Base-by-base conservation (phyloP, 257 asterid species). In the Datura wrightii region DNA sequence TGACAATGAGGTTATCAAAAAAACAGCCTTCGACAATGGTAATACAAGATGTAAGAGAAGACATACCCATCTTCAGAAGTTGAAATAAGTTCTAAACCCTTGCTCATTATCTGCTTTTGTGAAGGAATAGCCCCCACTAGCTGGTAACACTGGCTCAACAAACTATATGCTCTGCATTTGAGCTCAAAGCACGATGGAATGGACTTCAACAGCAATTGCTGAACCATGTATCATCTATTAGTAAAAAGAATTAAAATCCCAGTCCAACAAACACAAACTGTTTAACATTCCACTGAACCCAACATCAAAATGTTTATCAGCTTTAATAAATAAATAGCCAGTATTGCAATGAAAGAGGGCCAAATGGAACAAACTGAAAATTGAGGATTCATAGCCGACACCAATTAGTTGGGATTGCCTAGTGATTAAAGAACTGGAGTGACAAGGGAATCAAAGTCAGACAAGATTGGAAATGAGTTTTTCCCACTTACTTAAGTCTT, bases 151-250 rank as follows among this genome's bases (percentile, higher is more conserved):
- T 97, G 99, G 88, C 97, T 92, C 95, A 97, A 92, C 83, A 97
- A 89, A 91, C 97, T 94, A 87, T 91, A 97, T 48, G 99, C 92
- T 91, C 98, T 89, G 92, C 98, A 97, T 91, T 97, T 96, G 90
- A 97, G 93, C 89, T 97, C 98, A 90, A 97, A 95, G 94, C 94
- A 97, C 63, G 99, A 94, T 78, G 99, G 99, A 74, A 97, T 95
- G 60, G 97, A 90, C 93, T 95, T 97, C 91, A 97, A 87, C 78
- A 97, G 98, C 87, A 97, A 94, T 92, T 93, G 99, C 97, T 96
- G 98, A 93, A 92, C 85, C 88, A 89, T 83, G 67, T 71, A 76
- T 86, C 46, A 60, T 44, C 69, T 48, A 85, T 88, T 83, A 91
- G 82, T 82, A 80, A 37, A 80, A 39, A 80, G 70, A 37, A 42